A percentile compares a stretch with the other conserved stretches of the same genome.
Conservation (phyloP, 495 filamentous ascomycete genomes). For the Aspergillus incahuasiensis region DNA sequence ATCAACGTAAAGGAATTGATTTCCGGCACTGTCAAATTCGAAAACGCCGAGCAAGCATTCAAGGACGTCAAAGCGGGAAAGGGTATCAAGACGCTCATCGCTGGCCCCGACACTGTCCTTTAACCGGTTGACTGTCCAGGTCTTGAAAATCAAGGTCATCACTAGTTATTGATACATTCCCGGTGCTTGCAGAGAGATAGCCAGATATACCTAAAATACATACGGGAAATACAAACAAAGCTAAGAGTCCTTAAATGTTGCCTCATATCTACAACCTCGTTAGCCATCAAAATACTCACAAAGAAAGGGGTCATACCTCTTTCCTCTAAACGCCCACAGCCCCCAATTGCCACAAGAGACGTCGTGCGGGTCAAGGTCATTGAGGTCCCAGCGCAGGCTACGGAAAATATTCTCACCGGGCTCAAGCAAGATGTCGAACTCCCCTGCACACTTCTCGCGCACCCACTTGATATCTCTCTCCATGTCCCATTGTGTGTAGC, state of each 20-base stretch:
- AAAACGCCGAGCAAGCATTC: slow-evolving; percentile 51
- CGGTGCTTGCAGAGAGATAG: no score
- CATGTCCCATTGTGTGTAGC: slow-evolving; percentile 95
- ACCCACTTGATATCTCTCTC: slow-evolving; percentile 87
- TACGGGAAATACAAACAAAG: background rate
- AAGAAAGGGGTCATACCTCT: slow-evolving; percentile 62
- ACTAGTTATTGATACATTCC: no score
- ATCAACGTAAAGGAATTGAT: slow-evolving; percentile 49
- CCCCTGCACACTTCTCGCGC: slow-evolving; percentile 71
- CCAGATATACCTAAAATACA: background rate
- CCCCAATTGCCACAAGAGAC: slow-evolving; percentile 96
- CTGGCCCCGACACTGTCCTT: slow-evolving; percentile 26
- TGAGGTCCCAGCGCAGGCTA: slow-evolving; percentile 94
- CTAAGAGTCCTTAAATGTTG: slow-evolving; percentile 32
- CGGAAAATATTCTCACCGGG: slow-evolving; percentile 92
- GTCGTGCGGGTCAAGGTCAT: slow-evolving; percentile 92
- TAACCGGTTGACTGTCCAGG: no score
- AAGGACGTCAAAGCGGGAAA: slow-evolving; percentile 43
- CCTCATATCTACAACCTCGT: slow-evolving; percentile 36
- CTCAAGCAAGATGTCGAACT: slow-evolving; percentile 87
- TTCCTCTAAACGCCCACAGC: slow-evolving; percentile 92
- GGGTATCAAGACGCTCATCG: slow-evolving; percentile 46
- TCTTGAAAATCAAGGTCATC: no score
- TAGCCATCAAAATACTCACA: slow-evolving; percentile 1
- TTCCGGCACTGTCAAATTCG: slow-evolving; percentile 48